Percentiles rank a stretch among this genome's conserved stretches.
These are phyloP conservation scores for Penicillium sp. DNA, from an alignment of 2,329 filamentous ascomycete species.

Conservation along the genomic window DNA sequence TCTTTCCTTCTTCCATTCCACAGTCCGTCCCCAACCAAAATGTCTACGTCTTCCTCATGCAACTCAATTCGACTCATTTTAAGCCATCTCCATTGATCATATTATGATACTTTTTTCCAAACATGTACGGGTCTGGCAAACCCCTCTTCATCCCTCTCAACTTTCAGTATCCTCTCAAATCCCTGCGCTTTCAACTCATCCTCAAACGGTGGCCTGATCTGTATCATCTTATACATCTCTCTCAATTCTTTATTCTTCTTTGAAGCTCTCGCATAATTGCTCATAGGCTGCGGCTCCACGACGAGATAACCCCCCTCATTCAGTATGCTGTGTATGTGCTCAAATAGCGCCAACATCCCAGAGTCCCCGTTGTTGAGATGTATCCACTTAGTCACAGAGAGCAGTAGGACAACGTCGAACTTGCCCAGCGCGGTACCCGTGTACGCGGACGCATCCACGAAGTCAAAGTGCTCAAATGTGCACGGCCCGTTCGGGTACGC, in stretches of 20 bases:
- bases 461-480: constrained; percentile 27
- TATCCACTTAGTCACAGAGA: constrained; percentile 26
- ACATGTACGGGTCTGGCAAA: constrained; percentile 27
- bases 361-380: constrained; percentile 26
- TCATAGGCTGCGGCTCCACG: constrained; percentile 26
- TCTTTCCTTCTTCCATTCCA: too few species aligned
- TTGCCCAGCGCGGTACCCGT: constrained; percentile 23
- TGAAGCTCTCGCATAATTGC: constrained; percentile 25
- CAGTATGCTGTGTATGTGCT: constrained; percentile 21
- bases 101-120: constrained; percentile 16
- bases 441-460: constrained; percentile 23
- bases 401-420: constrained; percentile 24
- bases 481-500: constrained; percentile 25
- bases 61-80: background rate
- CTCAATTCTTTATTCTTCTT: constrained; percentile 27
- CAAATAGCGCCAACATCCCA: constrained; percentile 21
- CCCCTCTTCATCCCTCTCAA: constrained; percentile 25
- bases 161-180: constrained; percentile 22
- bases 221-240: constrained; percentile 25
- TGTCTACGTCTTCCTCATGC: background rate
- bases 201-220: constrained; percentile 24
- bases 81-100: background rate
- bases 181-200: constrained; percentile 21
- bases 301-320: constrained; percentile 27
- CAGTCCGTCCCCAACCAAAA: too few species aligned